A percentile compares a stretch with the other conserved stretches of the same genome.
Evolutionary conservation across 208 protist genomes (phyloP).

Genomic region (Leishmania tropica): DNA sequence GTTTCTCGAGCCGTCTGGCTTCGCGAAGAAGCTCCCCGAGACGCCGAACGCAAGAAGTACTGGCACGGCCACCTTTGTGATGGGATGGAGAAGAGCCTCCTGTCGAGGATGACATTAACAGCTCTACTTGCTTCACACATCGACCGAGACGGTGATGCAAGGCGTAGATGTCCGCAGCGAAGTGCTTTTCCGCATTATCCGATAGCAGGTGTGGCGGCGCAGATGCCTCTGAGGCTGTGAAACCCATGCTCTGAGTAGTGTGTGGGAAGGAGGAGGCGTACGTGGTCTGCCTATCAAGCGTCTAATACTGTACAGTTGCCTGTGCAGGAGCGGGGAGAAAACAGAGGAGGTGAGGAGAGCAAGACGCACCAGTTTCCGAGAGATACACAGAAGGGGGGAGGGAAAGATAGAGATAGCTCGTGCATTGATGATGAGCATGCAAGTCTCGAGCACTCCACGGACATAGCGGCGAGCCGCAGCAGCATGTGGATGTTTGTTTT

Average conservation of each 20-base stretch:
- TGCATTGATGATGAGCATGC: not conserved
- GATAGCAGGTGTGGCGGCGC: not conserved
- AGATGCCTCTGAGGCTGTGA: not conserved
- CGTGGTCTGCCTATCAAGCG: not conserved
- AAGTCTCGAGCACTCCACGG: not conserved
- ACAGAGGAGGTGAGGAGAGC: not conserved
- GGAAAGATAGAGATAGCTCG: not conserved
- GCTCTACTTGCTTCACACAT: slow-evolving; percentile 4
- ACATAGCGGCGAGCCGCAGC: not conserved
- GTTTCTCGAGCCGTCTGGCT: slow-evolving; percentile 8
- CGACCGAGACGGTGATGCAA: slow-evolving; percentile 15
- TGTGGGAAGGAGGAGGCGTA: not conserved
- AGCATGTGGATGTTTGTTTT: not conserved
- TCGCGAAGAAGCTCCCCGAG: slow-evolving; percentile 19
- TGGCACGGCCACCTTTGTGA: not conserved
- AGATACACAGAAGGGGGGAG: not conserved
- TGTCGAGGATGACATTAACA: not conserved
- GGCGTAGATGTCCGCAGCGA: slow-evolving; percentile 21
- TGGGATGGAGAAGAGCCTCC: not conserved
- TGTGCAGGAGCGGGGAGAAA: not conserved
- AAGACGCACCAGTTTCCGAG: not conserved
- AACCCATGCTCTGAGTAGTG: not conserved
- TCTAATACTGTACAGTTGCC: not conserved
- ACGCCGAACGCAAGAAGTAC: slow-evolving; percentile 9
- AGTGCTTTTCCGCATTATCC: not conserved